Base-by-base conservation (phyloP, 1,284 basidiomycete species). In the Leccinum fallax region DNA sequence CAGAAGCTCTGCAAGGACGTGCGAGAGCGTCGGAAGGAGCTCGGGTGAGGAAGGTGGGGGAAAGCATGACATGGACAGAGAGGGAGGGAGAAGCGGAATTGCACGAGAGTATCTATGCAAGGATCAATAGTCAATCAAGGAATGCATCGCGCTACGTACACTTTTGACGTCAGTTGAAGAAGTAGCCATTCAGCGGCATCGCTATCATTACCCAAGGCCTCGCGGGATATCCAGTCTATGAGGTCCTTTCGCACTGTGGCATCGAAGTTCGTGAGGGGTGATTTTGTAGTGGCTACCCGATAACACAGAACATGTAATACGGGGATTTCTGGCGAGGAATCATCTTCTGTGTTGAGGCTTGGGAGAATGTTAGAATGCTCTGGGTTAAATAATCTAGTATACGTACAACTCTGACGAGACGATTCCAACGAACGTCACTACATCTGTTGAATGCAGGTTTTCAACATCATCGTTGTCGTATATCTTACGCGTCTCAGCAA, bases 101-200 rank as follows among this genome's bases (percentile, higher is more conserved):
- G 82, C 81, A 51, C 89, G 85, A 13, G 86, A 85, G 78, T 92
- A 86, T 40, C 91, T 94, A 66, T 34, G 19, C 13, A 36, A 60
- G 53, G 46, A 57, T 66, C 55, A 66, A 52, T 24, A 51, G 40
- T 11, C 11, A 43, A 38, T 21, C 38, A 10, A 30, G 48, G 13
- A 38, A 55, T 56, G 26, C 24, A 56, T 21, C 15, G 30, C 2
- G 26, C 1, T 16, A 79, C 88, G 65, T 69, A 94, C 92, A 89
- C 85, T 72, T 83, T 82, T 21, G 88, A 82, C n/a, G 90, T 79
- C 26, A 83, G 73, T 24, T 82, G 79, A 15, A 95, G 78, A 7
- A 95, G 76, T 3, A 92, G 77, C 86, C 89, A 94, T 75, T 95
- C 90, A 10, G 93, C 93, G 0, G 88, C 89, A 36, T 85, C 78